Evolutionary conservation across 306 rosid species (phyloP), one percentile per base, ranked within the genome.

Genomic region (Rosa lucieae): DNA sequence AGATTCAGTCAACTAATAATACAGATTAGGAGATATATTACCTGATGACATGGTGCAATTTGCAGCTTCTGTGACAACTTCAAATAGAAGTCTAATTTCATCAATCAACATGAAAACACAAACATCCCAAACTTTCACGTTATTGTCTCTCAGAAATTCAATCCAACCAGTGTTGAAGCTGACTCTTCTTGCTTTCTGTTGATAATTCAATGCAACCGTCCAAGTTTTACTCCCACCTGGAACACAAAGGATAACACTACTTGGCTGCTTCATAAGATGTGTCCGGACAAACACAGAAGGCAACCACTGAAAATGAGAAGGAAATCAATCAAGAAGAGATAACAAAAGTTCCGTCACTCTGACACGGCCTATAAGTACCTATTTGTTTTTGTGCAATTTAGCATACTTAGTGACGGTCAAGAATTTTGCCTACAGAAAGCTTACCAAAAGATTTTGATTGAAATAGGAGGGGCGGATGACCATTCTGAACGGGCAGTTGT

Each of bases 31-130:
- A 9, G 29, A 29, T 29, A 29, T 29, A 29, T 29, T 29, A 43
- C 46, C 46, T 43, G 46, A 43, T 43, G 46, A 0, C 46, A 43
- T 6, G 46, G 46, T 29, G 32, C 44, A 66, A 11, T 3, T 55
- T 76, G 70, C 55, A 13, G 10, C 8, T 26, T 46, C 65, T 10
- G 51, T 8, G 5, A 46, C 32, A 21, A 9, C 46, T 20, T 78
- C 12, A 46, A 78, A 43, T 5, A 40, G 7, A 39, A 42, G 2
- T 9, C 2, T 18, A 40, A 4, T 68, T 20, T 4, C 18, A 20
- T 65, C 5, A 0, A 79, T 39, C 32, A 79, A 20, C 68, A 44
- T 67, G 5, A 79, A 73, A 1, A 79, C 67, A 73, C 78, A 79
- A 2, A 65, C 51, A 72, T 79, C 74, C 37, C 37, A 67, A 4